Base-by-base conservation (phyloP, 495 filamentous ascomycete genomes). In the Bombardia bombarda region DNA sequence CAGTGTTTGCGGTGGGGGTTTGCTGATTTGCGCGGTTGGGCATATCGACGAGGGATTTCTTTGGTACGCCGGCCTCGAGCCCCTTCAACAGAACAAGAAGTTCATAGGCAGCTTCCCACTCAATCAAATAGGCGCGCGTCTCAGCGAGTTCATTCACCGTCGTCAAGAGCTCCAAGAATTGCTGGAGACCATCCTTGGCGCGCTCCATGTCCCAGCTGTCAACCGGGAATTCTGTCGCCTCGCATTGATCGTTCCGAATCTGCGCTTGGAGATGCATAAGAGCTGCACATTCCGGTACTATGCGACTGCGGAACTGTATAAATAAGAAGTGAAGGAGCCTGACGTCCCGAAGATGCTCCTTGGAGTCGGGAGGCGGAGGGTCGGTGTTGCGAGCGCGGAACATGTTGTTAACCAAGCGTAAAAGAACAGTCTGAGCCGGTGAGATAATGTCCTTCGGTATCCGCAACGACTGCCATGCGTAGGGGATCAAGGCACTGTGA, bases 121-220 rank as follows among this genome's bases (percentile, higher is more conserved):
- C 80, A 28, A 90, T 82, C 9, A 96, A 75, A 21, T 92, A 78
- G n/a, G 59, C 57, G 1, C 74, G 63, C 32, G 70, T 69, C 40
- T 70, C 65, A 3, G 60, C 53, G 10, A 73, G 83, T 49, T 95
- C 88, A 17, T 86, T 88, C 16, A 94, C 73, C 2, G 93, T 88
- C n/a, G 85, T 86, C 42, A 96, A 84, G 59, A 95, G 90, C 49
- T 96, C 88, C 6, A 96, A 74, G 60, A 90, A 94, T 58, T 95
- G 88, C 40, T 88, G 87, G 10, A 95, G 79, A 13, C 89, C 90
- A 53, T 96, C 74, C 42, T 74, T 74, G 17, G 74, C 88, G 14
- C 90, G 79, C 57, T 96, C 90, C 82, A 96, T 92, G 55, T 96
- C 90, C 90, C 90, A 96, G 23, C 90, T 75, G 51, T 96, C 92